Evolutionary conservation across 768 basidiomycete species (phyloP).

Genomic region (Scleroderma bovista): DNA sequence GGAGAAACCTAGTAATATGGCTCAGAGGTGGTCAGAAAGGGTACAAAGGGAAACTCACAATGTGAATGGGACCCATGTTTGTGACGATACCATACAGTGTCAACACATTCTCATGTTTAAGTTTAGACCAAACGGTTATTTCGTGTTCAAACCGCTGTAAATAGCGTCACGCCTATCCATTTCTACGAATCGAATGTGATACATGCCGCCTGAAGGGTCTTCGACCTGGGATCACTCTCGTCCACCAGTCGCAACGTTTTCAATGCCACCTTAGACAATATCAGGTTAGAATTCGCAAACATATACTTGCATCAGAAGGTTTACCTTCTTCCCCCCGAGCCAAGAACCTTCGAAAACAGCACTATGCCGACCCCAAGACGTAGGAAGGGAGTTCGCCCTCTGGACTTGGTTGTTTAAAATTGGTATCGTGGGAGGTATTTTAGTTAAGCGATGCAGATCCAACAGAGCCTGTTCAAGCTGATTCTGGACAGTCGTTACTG

Average conservation of each 20-base stretch:
- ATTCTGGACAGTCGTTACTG: constrained; percentile 23
- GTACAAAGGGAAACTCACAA: constrained; percentile 25
- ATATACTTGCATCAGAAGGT: neutral
- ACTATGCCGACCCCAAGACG: constrained; percentile 49
- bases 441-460: constrained; percentile 44
- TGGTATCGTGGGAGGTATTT: constrained; percentile 49
- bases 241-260: constrained; percentile 48
- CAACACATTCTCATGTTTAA: constrained; percentile 41
- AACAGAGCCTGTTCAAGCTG: constrained; percentile 38
- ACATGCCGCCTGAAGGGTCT: too few relatives aligned
- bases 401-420: constrained; percentile 48
- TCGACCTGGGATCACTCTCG: constrained; percentile 30
- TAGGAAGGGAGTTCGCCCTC: constrained; percentile 28
- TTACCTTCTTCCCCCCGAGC: constrained; percentile 49
- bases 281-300: neutral
- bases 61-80: constrained; percentile 47
- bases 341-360: constrained; percentile 51
- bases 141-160: constrained; percentile 52
- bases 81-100: constrained; percentile 55
- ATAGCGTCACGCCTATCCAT: neutral
- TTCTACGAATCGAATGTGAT: neutral
- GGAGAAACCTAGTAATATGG: constrained; percentile 44
- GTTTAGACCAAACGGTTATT: constrained; percentile 47
- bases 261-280: constrained; percentile 46
- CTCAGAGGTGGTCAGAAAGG: neutral